Evolutionary conservation across 352 stramenopile species (phyloP), one percentile per base, ranked within the genome.

Genomic region (Globisporangium nodosum): DNA sequence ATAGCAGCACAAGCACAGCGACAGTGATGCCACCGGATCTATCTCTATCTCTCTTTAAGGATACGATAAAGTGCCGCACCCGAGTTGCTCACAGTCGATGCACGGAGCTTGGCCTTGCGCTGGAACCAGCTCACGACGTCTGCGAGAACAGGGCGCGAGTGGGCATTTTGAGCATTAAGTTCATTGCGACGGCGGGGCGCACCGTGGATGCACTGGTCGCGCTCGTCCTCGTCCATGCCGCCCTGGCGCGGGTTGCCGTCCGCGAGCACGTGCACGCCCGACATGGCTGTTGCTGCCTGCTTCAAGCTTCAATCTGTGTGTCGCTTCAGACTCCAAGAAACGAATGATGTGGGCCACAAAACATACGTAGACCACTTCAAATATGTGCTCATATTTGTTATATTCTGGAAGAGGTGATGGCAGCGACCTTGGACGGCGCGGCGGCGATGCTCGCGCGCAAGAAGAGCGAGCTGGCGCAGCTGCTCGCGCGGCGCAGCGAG

Each of bases 71-170:
- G 24, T 27, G 37, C 3, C 60, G 27, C 51, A 87, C 76, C 75
- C n/a, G 71, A 56, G 48, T 72, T 75, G 42, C 71, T 87, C 52
- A 84, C 78, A 21, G 48, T 60, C 0, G 57, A 71, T 33, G 67
- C 55, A 33, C 69, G 63, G n/a, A 92, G 75, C 59, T 86, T 68
- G 20, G 78, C 68, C 65, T 94, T 94, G 55, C 80, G 80, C 64
- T 89, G 65, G 61, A 94, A 92, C 84, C 84, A 94, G 69, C 75
- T 91, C 66, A 91, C 70, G 54, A 94, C 87, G 37, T 94, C 83
- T 90, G 30, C 50, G 2, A 11, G 18, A 18, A 20, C 31, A 59
- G 6, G 37, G 30, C 18, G 39, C 16, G 21, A 43, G 24, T 39
- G 37, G 12, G 37, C 33, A 39, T 7, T 35, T 35, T 9, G 31